Evolutionary conservation across 2,329 filamentous ascomycete species (phyloP).

Genomic region (Arthrobotrys conoides): DNA sequence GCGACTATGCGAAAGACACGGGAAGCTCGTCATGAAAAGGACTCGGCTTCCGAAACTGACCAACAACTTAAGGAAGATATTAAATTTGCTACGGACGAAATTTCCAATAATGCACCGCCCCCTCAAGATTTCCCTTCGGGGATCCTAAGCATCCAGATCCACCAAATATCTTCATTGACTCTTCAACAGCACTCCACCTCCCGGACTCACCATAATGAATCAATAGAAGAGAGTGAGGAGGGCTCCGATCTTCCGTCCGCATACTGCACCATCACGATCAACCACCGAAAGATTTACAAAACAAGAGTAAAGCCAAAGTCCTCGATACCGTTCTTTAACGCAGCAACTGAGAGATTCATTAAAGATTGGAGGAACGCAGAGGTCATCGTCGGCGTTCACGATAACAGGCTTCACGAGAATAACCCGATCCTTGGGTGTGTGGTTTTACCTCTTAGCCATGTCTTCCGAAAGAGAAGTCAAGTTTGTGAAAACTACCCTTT

Average conservation of each 20-base stretch:
- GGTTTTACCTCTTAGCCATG: slow-evolving; percentile 75
- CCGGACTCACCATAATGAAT: slow-evolving; percentile 59
- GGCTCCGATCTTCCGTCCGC: slow-evolving; percentile 77
- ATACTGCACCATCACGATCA: slow-evolving; percentile 81
- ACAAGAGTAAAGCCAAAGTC: slow-evolving; percentile 84
- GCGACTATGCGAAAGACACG: slow-evolving; percentile 75
- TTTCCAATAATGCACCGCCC: slow-evolving; percentile 79
- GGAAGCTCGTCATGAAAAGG: slow-evolving; percentile 74
- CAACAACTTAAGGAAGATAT: slow-evolving; percentile 79
- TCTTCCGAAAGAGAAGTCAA: slow-evolving; percentile 76
- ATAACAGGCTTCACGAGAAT: slow-evolving; percentile 78
- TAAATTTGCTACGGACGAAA: slow-evolving; percentile 74
- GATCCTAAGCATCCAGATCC: slow-evolving; percentile 78
- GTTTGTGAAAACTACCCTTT: slow-evolving; percentile 77
- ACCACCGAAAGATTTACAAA: slow-evolving; percentile 78
- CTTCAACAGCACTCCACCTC: slow-evolving; percentile 45
- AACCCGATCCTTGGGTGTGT: slow-evolving; percentile 79
- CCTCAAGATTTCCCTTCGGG: slow-evolving; percentile 75
- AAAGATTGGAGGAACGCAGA: slow-evolving; percentile 78
- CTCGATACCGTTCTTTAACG: slow-evolving; percentile 83
- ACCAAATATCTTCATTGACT: slow-evolving; percentile 79
- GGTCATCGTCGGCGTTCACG: slow-evolving; percentile 77
- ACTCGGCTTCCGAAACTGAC: slow-evolving; percentile 74
- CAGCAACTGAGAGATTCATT: slow-evolving; percentile 80
- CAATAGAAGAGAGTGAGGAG: slow-evolving; percentile 75